phyloP scores from a whole-genome alignment of 306 rosid species.

The Inga laurina region DNA sequence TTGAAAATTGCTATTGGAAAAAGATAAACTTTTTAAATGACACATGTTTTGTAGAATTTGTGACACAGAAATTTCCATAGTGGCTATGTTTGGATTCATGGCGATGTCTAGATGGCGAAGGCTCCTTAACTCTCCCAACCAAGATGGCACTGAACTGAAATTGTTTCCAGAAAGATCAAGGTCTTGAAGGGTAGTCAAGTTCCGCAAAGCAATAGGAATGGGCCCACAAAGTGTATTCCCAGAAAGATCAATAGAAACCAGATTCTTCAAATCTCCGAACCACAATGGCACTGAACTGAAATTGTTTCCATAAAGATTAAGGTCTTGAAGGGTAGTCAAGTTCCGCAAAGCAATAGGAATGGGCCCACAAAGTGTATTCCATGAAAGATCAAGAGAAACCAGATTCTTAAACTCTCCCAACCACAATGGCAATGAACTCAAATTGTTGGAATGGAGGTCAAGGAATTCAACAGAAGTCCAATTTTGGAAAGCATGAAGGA shows the following conservation, averaged over 20 bases:
- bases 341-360: not conserved
- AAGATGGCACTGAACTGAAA: not conserved
- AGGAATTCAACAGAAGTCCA: not conserved
- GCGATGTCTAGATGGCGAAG: not conserved
- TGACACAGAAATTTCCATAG: not conserved
- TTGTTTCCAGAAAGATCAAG: too few relatives aligned
- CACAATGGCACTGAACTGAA: not conserved
- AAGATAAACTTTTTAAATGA: not conserved
- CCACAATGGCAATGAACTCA: not conserved
- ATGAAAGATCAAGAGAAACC: not conserved
- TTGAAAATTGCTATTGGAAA: too few relatives aligned
- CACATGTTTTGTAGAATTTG: conserved; percentile 9
- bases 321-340: conserved; percentile 24
- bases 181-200: too few relatives aligned
- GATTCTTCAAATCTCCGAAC: too few relatives aligned
- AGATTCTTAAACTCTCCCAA: not conserved
- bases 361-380: not conserved
- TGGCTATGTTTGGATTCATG: not conserved
- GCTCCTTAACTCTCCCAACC: not conserved
- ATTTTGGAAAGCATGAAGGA: not conserved
- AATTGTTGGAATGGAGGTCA: accelerated
- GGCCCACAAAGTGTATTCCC: too few relatives aligned
- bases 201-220: too few relatives aligned
- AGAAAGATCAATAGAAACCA: too few relatives aligned
- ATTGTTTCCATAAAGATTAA: not conserved